A percentile compares a stretch with the other conserved stretches of the same genome.
phyloP scores from a whole-genome alignment of 768 basidiomycete species.

The Russula compacta region DNA sequence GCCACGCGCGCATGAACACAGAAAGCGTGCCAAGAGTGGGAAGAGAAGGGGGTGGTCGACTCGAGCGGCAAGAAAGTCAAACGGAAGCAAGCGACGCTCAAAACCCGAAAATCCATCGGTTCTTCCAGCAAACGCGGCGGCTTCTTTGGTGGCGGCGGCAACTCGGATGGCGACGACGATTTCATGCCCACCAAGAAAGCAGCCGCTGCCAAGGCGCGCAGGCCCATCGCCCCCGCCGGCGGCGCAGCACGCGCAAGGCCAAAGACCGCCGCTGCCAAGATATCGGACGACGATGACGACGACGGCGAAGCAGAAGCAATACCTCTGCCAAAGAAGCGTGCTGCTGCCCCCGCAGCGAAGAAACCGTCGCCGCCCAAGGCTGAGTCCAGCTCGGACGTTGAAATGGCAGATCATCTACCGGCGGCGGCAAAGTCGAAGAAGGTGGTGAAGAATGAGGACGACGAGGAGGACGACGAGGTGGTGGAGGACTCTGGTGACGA shows the following conservation, averaged over 20 bases:
- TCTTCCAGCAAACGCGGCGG: slow-evolving; percentile 30
- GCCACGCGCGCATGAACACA: slow-evolving; percentile 13
- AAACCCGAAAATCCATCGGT: slow-evolving; percentile 42
- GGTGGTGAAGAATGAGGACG: neutral
- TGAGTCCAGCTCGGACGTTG: slow-evolving; percentile 26
- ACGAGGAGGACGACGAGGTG: neutral
- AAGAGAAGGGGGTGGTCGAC: slow-evolving; percentile 37
- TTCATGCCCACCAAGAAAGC: slow-evolving; percentile 43
- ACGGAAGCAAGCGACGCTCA: slow-evolving; percentile 48
- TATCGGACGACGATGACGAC: slow-evolving; percentile 17
- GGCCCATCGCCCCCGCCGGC: slow-evolving; percentile 24
- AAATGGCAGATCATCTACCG: slow-evolving; percentile 24
- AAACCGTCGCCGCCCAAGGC: slow-evolving; percentile 25
- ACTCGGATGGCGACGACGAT: slow-evolving; percentile 42
- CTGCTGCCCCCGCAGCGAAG: slow-evolving; percentile 20
- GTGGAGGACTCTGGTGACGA: slow-evolving; percentile 36
- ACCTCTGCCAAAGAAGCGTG: slow-evolving; percentile 20
- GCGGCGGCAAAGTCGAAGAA: slow-evolving; percentile 19
- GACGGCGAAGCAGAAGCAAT: neutral
- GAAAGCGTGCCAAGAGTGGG: slow-evolving; percentile 37
- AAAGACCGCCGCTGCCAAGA: slow-evolving; percentile 31
- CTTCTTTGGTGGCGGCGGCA: slow-evolving; percentile 18
- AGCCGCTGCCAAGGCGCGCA: slow-evolving; percentile 29
- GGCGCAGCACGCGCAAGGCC: slow-evolving; percentile 28
- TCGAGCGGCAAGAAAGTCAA: slow-evolving; percentile 45